A percentile compares a stretch with the other conserved stretches of the same genome.
phyloP scores from a whole-genome alignment of 495 filamentous ascomycete species.

The Penicillium coprophilum region DNA sequence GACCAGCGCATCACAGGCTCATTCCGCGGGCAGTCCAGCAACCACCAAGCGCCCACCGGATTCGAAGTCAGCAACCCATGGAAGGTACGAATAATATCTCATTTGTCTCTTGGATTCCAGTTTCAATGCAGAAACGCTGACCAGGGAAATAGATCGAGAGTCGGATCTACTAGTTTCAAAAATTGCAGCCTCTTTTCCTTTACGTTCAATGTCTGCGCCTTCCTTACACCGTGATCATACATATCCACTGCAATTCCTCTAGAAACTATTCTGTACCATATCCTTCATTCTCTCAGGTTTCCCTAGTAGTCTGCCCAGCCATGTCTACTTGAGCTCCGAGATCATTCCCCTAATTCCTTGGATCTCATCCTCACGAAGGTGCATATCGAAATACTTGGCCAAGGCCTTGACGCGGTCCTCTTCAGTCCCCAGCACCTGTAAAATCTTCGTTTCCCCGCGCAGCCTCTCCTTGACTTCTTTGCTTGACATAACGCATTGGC shows the following conservation, averaged over 20 bases:
- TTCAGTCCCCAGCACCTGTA: conserved; percentile 50
- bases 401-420: conserved; percentile 54
- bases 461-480: conserved; percentile 57
- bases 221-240: conserved; percentile 25
- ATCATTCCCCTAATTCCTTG: conserved; percentile 48
- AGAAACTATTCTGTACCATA: conserved; percentile 32
- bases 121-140: conserved; percentile 15
- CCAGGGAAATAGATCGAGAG: conserved; percentile 36
- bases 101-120: neutral
- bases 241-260: conserved; percentile 30
- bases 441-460: conserved; percentile 51
- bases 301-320: conserved; percentile 8
- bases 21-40: conserved; percentile 82
- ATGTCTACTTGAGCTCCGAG: conserved; percentile 44
- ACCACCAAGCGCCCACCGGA: conserved; percentile 71
- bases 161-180: conserved; percentile 39
- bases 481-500: conserved; percentile 57
- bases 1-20: conserved; percentile 86
- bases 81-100: conserved; percentile 59
- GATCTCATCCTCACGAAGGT: conserved; percentile 51
- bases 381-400: conserved; percentile 56
- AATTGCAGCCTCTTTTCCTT: conserved; percentile 28
- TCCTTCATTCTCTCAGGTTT: conserved; percentile 9
- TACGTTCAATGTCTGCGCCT: conserved; percentile 25
- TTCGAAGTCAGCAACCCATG: conserved; percentile 96